These are phyloP conservation scores for Agaricus blazei DNA, from an alignment of 768 basidiomycete species.

Conservation along the genomic window DNA sequence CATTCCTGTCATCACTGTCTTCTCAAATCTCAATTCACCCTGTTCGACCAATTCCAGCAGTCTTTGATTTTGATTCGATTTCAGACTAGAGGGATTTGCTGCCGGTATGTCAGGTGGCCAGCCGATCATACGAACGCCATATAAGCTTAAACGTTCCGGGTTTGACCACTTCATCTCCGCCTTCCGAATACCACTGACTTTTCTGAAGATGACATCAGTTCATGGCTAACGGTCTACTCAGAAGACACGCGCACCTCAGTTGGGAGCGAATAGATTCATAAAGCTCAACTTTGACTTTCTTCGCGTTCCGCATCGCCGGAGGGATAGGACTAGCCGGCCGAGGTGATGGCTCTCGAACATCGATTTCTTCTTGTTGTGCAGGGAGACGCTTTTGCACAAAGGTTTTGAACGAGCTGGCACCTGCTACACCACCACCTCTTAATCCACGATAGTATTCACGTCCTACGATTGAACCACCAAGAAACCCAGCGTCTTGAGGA, in stretches of 20 bases:
- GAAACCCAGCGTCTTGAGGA: conserved; percentile 45
- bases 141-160: conserved; percentile 48
- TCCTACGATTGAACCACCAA: conserved; percentile 57
- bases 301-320: conserved; percentile 13
- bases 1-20: conserved; percentile 12
- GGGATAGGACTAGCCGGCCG: conserved; percentile 14
- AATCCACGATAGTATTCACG: conserved; percentile 65
- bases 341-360: conserved; percentile 5
- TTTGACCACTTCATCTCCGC: conserved; percentile 80
- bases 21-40: conserved; percentile 46
- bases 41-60: conserved; percentile 44
- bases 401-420: conserved; percentile 51
- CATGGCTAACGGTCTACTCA: too few relatives aligned
- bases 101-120: conserved; percentile 58
- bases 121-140: conserved; percentile 56
- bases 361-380: background rate
- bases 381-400: conserved; percentile 31
- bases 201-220: conserved; percentile 24
- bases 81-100: conserved; percentile 59
- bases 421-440: conserved; percentile 52
- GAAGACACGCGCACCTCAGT: conserved; percentile 36
- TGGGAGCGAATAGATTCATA: conserved; percentile 51
- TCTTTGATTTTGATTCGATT: conserved; percentile 46
- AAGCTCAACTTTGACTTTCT: conserved; percentile 45
- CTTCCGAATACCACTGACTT: conserved; percentile 51